These are phyloP conservation scores for Globisporangium cederbergense DNA, from an alignment of 352 stramenopile species.

Conservation along the genomic window DNA sequence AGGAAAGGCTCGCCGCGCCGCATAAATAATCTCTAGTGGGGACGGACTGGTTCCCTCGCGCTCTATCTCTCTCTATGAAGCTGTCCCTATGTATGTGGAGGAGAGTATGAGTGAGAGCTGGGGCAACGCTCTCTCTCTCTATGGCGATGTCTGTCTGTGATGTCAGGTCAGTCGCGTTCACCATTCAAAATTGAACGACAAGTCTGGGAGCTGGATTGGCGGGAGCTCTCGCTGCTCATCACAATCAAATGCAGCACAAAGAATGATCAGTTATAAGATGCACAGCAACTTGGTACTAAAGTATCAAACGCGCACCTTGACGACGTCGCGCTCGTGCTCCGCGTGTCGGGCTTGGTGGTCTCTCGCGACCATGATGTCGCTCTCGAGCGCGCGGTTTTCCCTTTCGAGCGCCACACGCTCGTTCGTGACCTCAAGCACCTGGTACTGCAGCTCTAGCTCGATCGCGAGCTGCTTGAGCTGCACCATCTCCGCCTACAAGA, in stretches of 20 bases:
- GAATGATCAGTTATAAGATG: not conserved
- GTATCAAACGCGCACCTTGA: constrained; percentile 4
- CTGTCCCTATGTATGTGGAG: constrained; percentile 2
- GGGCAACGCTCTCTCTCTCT: not conserved
- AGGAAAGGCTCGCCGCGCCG: not conserved
- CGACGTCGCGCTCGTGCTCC: not conserved
- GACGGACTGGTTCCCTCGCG: not conserved
- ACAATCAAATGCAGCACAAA: not conserved
- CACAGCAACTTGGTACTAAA: not conserved
- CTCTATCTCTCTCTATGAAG: not conserved
- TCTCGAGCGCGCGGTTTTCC: constrained; percentile 13
- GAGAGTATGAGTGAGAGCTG: not conserved
- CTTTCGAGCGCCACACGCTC: constrained; percentile 9
- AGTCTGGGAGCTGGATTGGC: constrained; percentile 11
- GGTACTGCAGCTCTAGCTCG: constrained; percentile 22
- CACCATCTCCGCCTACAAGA: constrained; percentile 18
- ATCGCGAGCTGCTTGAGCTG: constrained; percentile 23
- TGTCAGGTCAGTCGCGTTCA: not conserved
- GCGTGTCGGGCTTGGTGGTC: constrained; percentile 7
- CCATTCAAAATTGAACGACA: constrained; percentile 16
- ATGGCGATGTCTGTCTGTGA: not conserved
- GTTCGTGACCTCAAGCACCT: constrained; percentile 14
- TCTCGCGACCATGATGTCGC: constrained; percentile 8
- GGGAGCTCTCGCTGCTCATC: constrained; percentile 2
- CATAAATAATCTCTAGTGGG: constrained; percentile 10